Base-by-base conservation (phyloP, 2,329 filamentous ascomycete species). In the Fusarium sp. region DNA sequence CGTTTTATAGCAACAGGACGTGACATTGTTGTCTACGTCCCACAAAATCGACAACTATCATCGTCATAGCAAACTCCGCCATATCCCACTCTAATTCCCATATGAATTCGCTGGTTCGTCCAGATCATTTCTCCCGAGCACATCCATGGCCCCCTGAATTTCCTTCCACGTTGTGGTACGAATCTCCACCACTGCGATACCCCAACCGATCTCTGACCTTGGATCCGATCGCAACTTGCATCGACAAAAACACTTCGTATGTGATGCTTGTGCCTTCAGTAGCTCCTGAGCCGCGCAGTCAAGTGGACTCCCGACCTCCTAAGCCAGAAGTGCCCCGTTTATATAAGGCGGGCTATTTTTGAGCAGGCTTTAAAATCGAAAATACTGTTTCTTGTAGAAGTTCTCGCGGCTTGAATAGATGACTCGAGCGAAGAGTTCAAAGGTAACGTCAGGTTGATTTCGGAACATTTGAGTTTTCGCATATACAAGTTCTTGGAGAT, bases 371-470 rank as follows among this genome's bases (percentile, higher is more conserved):
- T 85, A 83, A 56, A 93, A 88, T n/a, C 89, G 85, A 70, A 93
- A 92, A 62, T 88, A 84, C 76, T 94, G 91, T 69, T 86, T 88
- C 25, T 79, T 82, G 12, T 77, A 74, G 11, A 82, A 79, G 18
- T 81, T 80, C 63, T 91, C 88, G 0, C 91, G 86, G 60, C 83
- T 86, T 0, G 91, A 92, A 58, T 85, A 85, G 3, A 83, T 83
- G 4, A 93, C 88, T 32, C 88, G 85, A 7, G 90, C 90, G 76
- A 90, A 94, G 0, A 93, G 80, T 77, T 93, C 91, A 67, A 93
- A 86, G 1, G 87, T 78, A 8, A 83, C 84, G 1, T 82, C 76
- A 25, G 82, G 80, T n/a, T 82, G 78, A 15, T 81, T 73, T 16
- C 72, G 76, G 56, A 76, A 76, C 52, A 81, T 81, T 6, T 75